These are phyloP conservation scores for Arbutus unedo DNA, from an alignment of 148 eudicot species.

Conservation along the genomic window DNA sequence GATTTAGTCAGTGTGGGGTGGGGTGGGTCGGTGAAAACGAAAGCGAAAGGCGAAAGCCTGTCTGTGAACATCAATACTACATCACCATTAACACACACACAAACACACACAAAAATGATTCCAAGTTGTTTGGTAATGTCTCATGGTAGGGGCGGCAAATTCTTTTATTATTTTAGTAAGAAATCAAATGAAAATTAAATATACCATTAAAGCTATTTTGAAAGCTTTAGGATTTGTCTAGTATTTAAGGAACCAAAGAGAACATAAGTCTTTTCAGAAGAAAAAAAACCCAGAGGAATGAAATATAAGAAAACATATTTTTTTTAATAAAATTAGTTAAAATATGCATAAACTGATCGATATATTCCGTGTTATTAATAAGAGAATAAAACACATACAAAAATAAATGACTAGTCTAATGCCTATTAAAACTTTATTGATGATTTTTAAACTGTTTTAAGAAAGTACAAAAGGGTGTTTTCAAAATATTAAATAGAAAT, in stretches of 20 bases:
- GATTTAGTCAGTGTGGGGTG: too few species aligned
- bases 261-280: not conserved
- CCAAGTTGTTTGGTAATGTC: not conserved
- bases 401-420: too few species aligned
- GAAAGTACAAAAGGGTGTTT: too few species aligned
- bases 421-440: too few species aligned
- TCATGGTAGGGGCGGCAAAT: not conserved
- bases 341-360: too few species aligned
- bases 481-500: too few species aligned
- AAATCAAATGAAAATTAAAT: not conserved
- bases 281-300: not conserved
- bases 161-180: not conserved
- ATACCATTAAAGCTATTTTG: not conserved
- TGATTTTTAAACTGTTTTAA: too few species aligned
- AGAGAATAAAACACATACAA: too few species aligned
- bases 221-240: not conserved
- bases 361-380: too few species aligned
- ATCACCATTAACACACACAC: not conserved
- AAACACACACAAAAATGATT: not conserved
- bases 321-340: too few species aligned
- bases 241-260: not conserved
- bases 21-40: constrained; percentile 5
- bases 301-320: not conserved
- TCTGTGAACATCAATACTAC: not conserved
- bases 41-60: not conserved